A percentile compares a stretch with the other conserved stretches of the same genome.
phyloP scores from a whole-genome alignment of 352 stramenopile genomes.

The Stramenopiles sp. region DNA sequence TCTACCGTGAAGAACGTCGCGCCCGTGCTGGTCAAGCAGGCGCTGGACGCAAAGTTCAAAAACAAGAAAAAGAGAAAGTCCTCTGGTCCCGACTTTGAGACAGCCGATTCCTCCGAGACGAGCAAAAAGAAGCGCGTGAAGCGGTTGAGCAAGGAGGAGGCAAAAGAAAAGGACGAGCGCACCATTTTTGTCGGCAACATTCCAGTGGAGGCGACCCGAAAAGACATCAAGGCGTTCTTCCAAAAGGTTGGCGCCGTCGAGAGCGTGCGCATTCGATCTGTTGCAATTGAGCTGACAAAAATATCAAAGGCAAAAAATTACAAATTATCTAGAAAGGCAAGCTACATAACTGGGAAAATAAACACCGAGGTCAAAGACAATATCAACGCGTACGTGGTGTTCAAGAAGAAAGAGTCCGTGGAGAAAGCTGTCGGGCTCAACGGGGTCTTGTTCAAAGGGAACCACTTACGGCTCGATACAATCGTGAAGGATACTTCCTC shows the following conservation, averaged over 20 bases:
- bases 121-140: neutral
- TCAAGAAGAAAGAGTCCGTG: conserved; percentile 36
- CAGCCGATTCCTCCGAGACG: too few species aligned
- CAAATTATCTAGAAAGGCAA: conserved; percentile 70
- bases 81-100: neutral
- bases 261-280: conserved; percentile 48
- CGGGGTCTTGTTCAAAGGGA: conserved; percentile 18
- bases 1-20: neutral
- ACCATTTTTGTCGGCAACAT: conserved; percentile 77
- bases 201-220: conserved; percentile 49
- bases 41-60: neutral
- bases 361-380: conserved; percentile 53
- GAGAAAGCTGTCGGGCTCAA: conserved; percentile 42
- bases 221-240: conserved; percentile 55
- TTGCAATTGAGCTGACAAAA: conserved; percentile 54
- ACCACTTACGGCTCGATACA: conserved; percentile 1
- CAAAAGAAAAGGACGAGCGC: conserved; percentile 42
- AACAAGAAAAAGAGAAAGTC: neutral
- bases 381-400: conserved; percentile 73
- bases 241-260: conserved; percentile 55
- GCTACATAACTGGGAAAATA: conserved; percentile 54
- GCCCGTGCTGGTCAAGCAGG: neutral
- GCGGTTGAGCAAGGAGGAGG: conserved; percentile 4
- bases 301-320: conserved; percentile 63
- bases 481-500: neutral